Percentiles rank a stretch among this genome's conserved stretches.
Evolutionary conservation across 768 basidiomycete species (phyloP).

Genomic region (Punctularia strigosozonata): DNA sequence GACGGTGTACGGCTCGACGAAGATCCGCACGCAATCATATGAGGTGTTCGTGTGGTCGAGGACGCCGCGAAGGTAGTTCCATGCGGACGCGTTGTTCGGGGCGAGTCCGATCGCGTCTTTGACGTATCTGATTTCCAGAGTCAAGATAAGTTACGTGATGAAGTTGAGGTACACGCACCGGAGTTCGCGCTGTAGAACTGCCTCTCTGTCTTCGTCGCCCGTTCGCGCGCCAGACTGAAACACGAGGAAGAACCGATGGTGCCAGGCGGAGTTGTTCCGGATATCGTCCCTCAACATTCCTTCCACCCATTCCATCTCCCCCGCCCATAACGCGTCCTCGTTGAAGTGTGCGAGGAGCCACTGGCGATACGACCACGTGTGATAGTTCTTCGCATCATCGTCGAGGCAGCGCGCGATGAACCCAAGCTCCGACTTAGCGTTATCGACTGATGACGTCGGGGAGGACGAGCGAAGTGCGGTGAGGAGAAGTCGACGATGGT

Average conservation of each 20-base stretch:
- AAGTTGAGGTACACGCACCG: no score
- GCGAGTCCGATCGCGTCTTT: constrained; percentile 76
- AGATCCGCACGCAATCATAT: constrained; percentile 39
- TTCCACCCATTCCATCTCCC: constrained; percentile 69
- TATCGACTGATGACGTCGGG: constrained; percentile 6
- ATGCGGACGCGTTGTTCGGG: constrained; percentile 89
- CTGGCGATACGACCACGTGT: constrained; percentile 97
- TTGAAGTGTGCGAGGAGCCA: constrained; percentile 87
- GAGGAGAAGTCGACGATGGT: constrained; percentile 73
- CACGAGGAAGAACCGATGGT: constrained; percentile 86
- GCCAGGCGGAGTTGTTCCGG: constrained; percentile 97
- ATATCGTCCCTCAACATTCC: constrained; percentile 62
- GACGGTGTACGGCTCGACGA: constrained; percentile 54
- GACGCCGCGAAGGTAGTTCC: constrained; percentile 93
- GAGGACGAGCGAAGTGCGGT: constrained; percentile 31
- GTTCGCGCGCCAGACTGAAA: constrained; percentile 53
- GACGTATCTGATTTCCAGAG: constrained; percentile 40
- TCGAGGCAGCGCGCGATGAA: constrained; percentile 69
- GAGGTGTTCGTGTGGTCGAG: constrained; percentile 51
- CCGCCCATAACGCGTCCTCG: constrained; percentile 55
- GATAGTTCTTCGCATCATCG: constrained; percentile 91
- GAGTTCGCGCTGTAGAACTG: constrained; percentile 57
- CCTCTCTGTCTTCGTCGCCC: constrained; percentile 50
- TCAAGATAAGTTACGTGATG: neutral
- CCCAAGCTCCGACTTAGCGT: constrained; percentile 48